Percentiles rank a stretch among this genome's conserved stretches.
Evolutionary conservation across 2,329 filamentous ascomycete species (phyloP).

Genomic region (Aureobasidium sp.): DNA sequence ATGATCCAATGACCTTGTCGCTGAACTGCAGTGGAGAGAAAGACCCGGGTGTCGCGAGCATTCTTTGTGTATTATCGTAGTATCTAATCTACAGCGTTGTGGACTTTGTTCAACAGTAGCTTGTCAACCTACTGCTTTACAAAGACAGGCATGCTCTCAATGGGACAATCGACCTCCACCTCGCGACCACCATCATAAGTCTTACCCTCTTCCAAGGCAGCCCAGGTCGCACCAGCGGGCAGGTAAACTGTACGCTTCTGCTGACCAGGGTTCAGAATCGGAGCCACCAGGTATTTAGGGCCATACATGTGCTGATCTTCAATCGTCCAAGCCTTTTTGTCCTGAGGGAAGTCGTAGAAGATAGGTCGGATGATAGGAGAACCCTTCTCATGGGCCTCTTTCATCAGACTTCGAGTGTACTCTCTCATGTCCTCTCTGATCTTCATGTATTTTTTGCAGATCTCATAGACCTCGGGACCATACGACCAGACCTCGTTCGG

Average conservation of each 20-base stretch:
- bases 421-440: constrained; percentile 52
- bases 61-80: no score
- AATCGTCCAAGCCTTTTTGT: constrained; percentile 49
- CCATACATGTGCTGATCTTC: constrained; percentile 61
- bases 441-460: constrained; percentile 53
- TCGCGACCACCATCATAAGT: constrained; percentile 34
- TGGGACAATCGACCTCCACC: constrained; percentile 38
- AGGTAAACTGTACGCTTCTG: constrained; percentile 46
- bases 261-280: constrained; percentile 47
- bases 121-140: constrained; percentile 20
- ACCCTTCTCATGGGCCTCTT: constrained; percentile 52
- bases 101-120: no score
- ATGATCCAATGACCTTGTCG: no score
- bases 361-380: constrained; percentile 55
- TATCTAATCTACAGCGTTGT: no score
- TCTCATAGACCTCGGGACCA: constrained; percentile 52
- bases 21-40: no score
- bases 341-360: constrained; percentile 58
- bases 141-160: constrained; percentile 45
- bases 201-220: constrained; percentile 31
- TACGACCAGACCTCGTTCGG: constrained; percentile 62
- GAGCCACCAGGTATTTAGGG: constrained; percentile 50
- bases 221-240: constrained; percentile 44
- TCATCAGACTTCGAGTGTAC: constrained; percentile 55
- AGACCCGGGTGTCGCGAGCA: no score